A percentile compares a stretch with the other conserved stretches of the same genome.
phyloP scores from a whole-genome alignment of 768 basidiomycete species.

The Phylloporus rhodoxanthus region DNA sequence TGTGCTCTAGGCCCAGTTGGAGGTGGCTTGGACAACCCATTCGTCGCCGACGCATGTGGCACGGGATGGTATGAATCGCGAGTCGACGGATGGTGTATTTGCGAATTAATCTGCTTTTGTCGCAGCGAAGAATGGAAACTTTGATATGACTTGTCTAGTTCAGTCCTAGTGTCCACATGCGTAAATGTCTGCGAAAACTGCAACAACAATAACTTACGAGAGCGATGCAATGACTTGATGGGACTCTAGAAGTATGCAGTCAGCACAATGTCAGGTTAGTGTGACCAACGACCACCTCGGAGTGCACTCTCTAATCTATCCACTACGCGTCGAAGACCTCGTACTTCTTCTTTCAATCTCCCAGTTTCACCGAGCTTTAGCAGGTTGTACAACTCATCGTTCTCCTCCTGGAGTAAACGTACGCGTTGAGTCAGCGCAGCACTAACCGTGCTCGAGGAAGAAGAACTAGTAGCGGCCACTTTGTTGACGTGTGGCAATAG shows the following conservation, averaged over 20 bases:
- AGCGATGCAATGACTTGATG: slow-evolving; percentile 64
- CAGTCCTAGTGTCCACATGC: slow-evolving; percentile 43
- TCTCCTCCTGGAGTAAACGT: slow-evolving; percentile 74
- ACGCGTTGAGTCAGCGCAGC: slow-evolving; percentile 73
- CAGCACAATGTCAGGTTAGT: slow-evolving; percentile 1
- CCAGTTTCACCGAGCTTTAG: slow-evolving; percentile 73
- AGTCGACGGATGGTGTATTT: slow-evolving; percentile 34
- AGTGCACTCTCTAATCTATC: slow-evolving; percentile 68
- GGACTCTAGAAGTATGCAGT: slow-evolving; percentile 49
- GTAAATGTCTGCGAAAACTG: slow-evolving; percentile 9
- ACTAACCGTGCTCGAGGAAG: slow-evolving; percentile 50
- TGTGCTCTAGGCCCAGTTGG: slow-evolving; percentile 78
- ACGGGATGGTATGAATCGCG: slow-evolving; percentile 39
- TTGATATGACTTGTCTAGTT: slow-evolving; percentile 73
- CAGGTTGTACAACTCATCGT: slow-evolving; percentile 78
- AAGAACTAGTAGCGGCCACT: slow-evolving; percentile 30
- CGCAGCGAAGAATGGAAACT: slow-evolving; percentile 45
- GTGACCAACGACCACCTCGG: slow-evolving; percentile 47
- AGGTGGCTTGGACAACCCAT: slow-evolving; percentile 44
- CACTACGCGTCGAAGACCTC: slow-evolving; percentile 60
- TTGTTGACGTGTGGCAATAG: slow-evolving; percentile 61
- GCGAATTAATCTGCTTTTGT: slow-evolving; percentile 31
- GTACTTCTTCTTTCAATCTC: slow-evolving; percentile 75
- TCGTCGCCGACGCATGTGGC: slow-evolving; percentile 29
- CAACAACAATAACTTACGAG: slow-evolving; percentile 48